Evolutionary conservation across 2,329 filamentous ascomycete species (phyloP).

Genomic region (Coniosporium tulheliwenetii): DNA sequence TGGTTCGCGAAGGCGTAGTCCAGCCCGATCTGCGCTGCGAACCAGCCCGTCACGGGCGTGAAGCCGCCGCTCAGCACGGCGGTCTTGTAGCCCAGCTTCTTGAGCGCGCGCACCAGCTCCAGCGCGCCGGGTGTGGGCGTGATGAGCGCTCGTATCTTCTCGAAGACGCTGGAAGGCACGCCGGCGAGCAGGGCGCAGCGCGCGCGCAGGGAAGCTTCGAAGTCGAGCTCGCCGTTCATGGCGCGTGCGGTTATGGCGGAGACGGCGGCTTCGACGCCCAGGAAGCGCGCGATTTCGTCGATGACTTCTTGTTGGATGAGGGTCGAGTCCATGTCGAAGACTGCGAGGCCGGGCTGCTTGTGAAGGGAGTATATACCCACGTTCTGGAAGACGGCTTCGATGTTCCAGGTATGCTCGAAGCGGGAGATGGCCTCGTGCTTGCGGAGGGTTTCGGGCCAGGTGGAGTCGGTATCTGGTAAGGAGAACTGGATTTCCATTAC

Average conservation of each 20-base stretch:
- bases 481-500: background rate
- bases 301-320: constrained; percentile 96
- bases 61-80: constrained; percentile 91
- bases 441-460: background rate
- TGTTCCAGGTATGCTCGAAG: constrained; percentile 80
- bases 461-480: background rate
- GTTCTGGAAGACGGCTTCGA: constrained; percentile 63
- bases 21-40: constrained; percentile 64
- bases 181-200: constrained; percentile 70
- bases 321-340: constrained; percentile 98
- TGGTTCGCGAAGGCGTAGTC: constrained; percentile 85
- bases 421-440: background rate
- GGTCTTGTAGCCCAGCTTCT: constrained; percentile 66
- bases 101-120: constrained; percentile 58
- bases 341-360: constrained; percentile 57
- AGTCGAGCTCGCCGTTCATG: constrained; percentile 93
- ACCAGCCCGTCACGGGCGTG: constrained; percentile 73
- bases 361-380: constrained; percentile 62
- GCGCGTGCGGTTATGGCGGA: constrained; percentile 80
- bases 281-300: constrained; percentile 75
- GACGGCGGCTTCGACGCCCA: constrained; percentile 70
- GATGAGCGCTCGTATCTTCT: constrained; percentile 57
- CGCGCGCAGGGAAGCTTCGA: constrained; percentile 67
- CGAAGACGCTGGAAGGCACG: constrained; percentile 63
- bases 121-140: constrained; percentile 69